Conservation (phyloP, 768 basidiomycete species). For the Russula earlei region DNA sequence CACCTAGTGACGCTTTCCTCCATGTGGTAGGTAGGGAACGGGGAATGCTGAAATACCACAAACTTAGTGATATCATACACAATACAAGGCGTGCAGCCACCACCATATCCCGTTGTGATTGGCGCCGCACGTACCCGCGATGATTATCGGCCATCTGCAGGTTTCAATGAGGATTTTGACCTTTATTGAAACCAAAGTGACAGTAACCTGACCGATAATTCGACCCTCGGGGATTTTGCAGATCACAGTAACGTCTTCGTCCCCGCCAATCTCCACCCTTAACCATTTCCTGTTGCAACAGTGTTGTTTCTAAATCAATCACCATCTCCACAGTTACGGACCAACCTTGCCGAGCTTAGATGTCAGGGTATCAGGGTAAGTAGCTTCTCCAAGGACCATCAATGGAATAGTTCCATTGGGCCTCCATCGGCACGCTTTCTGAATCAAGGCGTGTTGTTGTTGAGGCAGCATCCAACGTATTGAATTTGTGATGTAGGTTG, state of each 20-base stretch:
- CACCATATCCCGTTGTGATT: constrained; percentile 8
- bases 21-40: constrained; percentile 4
- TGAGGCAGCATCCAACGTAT: constrained; percentile 56
- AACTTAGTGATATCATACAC: neutral
- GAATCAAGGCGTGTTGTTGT: constrained; percentile 53
- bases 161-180: constrained; percentile 15
- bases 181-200: constrained; percentile 1
- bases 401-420: constrained; percentile 34
- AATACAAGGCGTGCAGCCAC: constrained; percentile 2
- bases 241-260: constrained; percentile 72
- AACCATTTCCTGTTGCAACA: constrained; percentile 36
- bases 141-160: constrained; percentile 6
- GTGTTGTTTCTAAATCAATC: constrained; percentile 45
- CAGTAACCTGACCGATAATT: constrained; percentile 1
- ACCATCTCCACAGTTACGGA: constrained; percentile 65
- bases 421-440: constrained; percentile 41
- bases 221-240: constrained; percentile 77
- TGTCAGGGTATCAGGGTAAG: constrained; percentile 46
- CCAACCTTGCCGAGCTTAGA: neutral
- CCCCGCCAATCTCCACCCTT: constrained; percentile 66
- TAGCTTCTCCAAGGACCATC: constrained; percentile 39
- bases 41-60: neutral
- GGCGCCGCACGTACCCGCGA: constrained; percentile 2
- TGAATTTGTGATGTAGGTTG: constrained; percentile 28
- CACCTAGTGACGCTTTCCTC: neutral